phyloP scores from a whole-genome alignment of 2,329 filamentous ascomycete species.

The Zymoseptoria brevis region DNA sequence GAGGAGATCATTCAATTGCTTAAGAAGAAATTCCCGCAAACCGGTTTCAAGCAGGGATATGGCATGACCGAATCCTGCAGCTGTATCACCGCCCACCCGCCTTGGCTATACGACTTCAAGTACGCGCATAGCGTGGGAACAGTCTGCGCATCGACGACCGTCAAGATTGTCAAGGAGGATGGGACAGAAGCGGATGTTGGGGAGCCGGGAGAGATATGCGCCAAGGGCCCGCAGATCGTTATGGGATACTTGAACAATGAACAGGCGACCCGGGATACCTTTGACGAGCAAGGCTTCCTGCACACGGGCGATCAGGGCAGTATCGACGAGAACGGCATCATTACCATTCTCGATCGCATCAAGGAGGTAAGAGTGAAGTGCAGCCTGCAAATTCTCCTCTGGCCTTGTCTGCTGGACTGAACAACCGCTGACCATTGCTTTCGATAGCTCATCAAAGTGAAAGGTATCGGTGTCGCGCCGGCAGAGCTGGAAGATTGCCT shows the following conservation, averaged over 20 bases:
- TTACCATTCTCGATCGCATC: slow-evolving; percentile 48
- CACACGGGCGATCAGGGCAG: slow-evolving; percentile 45
- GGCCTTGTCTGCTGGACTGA: slow-evolving; percentile 48
- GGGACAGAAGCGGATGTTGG: slow-evolving; percentile 46
- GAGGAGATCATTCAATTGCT: slow-evolving; percentile 51
- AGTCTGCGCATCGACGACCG: slow-evolving; percentile 51
- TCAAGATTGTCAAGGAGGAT: slow-evolving; percentile 52
- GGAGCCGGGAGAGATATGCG: slow-evolving; percentile 49
- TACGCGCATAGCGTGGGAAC: slow-evolving; percentile 51
- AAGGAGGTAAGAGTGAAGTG: slow-evolving; percentile 48
- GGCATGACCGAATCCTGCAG: slow-evolving; percentile 59
- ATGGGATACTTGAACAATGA: slow-evolving; percentile 47
- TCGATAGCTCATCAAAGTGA: slow-evolving; percentile 44
- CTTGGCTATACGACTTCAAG: slow-evolving; percentile 47
- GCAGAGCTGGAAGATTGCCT: slow-evolving; percentile 44
- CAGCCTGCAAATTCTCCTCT: slow-evolving; percentile 31
- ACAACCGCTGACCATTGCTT: slow-evolving; percentile 47
- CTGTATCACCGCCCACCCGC: slow-evolving; percentile 56
- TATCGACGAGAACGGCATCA: slow-evolving; percentile 34
- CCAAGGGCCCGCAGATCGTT: slow-evolving; percentile 47
- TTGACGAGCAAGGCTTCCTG: slow-evolving; percentile 39
- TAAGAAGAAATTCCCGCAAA: slow-evolving; percentile 49
- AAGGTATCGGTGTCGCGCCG: slow-evolving; percentile 47
- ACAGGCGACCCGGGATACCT: slow-evolving; percentile 42
- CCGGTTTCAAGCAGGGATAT: slow-evolving; percentile 30